A percentile compares a stretch with the other conserved stretches of the same genome.
Evolutionary conservation across 805 yeast species (phyloP).

Genomic region (Starmerella kuoi): DNA sequence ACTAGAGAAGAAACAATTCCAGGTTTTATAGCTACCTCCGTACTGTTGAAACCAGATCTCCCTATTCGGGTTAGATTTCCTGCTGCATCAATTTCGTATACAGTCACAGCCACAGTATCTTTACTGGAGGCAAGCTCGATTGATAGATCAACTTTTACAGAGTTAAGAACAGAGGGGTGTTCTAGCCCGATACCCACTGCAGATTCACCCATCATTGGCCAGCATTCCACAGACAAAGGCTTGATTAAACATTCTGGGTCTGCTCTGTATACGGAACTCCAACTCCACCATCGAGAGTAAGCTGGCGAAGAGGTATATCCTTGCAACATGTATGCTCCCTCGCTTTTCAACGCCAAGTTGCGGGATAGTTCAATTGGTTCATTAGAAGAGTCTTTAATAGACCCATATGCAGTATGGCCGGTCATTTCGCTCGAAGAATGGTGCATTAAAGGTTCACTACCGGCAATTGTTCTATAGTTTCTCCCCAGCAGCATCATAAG

Average conservation of each 20-base stretch:
- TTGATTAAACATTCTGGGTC: conserved; percentile 8
- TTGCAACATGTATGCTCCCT: conserved; percentile 7
- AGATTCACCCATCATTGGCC: conserved; percentile 9
- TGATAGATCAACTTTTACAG: no score
- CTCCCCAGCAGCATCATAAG: no score
- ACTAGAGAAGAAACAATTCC: not conserved
- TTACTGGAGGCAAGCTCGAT: no score
- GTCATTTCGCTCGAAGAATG: no score
- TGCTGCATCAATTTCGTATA: not conserved
- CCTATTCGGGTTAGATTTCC: not conserved
- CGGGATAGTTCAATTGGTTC: not conserved
- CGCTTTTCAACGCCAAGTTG: conserved; percentile 7
- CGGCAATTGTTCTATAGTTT: no score
- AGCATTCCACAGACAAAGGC: conserved; percentile 8
- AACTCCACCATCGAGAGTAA: conserved; percentile 1
- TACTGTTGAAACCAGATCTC: not conserved
- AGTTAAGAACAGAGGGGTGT: no score
- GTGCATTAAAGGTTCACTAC: no score
- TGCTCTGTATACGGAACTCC: conserved; percentile 1
- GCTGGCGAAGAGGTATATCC: conserved; percentile 11
- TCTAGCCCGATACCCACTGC: conserved; percentile 10
- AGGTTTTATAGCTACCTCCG: not conserved
- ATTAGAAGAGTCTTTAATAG: not conserved
- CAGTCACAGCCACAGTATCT: no score
- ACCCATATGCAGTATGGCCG: no score